A percentile compares a stretch with the other conserved stretches of the same genome.
Evolutionary conservation across 1,139 yeast species (phyloP).

Genomic region (Candida tropicalis): DNA sequence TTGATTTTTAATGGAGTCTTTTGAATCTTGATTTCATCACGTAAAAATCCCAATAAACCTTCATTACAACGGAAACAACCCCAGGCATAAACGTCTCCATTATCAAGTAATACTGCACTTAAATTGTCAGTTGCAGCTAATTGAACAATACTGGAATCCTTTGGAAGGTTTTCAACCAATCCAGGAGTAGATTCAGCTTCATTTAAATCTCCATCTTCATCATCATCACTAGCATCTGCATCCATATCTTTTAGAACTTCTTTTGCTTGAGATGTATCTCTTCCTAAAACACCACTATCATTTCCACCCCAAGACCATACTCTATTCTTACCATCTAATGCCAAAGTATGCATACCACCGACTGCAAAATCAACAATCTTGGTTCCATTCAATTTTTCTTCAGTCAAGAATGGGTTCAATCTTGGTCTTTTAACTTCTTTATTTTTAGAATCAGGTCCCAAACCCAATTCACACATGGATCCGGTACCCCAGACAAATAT

Average conservation of each 20-base stretch:
- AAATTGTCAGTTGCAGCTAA: conserved; percentile 93
- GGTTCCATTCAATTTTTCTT: conserved; percentile 54
- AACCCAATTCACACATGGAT: conserved; percentile 93
- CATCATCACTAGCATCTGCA: conserved; percentile 64
- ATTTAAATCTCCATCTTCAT: conserved; percentile 82
- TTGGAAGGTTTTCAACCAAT: conserved; percentile 68
- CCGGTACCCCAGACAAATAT: conserved; percentile 96
- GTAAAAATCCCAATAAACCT: conserved; percentile 83
- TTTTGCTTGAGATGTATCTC: conserved; percentile 68
- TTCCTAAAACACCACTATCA: conserved; percentile 90
- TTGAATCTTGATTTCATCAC: conserved; percentile 62
- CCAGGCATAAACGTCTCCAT: conserved; percentile 96
- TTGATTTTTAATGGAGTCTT: conserved; percentile 64
- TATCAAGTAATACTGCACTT: conserved; percentile 75
- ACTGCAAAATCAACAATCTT: conserved; percentile 80
- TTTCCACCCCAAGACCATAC: conserved; percentile 99
- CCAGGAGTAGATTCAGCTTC: conserved; percentile 89
- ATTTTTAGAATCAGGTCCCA: conserved; percentile 85
- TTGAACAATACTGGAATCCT: conserved; percentile 55
- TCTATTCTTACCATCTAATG: conserved; percentile 69
- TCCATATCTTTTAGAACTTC: conserved; percentile 70
- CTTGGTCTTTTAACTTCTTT: conserved; percentile 96
- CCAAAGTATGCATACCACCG: conserved; percentile 95
- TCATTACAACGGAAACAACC: conserved; percentile 95
- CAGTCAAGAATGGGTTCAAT: conserved; percentile 71